Conservation (phyloP, 257 asterid genomes). For the Nicotiana attenuata region DNA sequence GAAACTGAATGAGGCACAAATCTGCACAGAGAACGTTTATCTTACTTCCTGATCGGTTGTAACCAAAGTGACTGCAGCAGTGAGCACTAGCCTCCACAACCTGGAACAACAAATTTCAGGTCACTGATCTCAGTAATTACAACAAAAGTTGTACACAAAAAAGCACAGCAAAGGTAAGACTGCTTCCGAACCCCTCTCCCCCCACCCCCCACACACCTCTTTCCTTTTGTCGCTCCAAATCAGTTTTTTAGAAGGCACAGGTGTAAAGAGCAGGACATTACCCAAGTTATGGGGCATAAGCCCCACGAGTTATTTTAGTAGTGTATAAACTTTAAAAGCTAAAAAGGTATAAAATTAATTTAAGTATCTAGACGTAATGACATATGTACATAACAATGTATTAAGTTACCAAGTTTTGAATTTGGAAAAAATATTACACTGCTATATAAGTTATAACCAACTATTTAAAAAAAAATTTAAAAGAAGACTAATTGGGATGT, state of each 20-base stretch:
- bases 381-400: not conserved
- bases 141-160: not conserved
- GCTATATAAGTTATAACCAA: not conserved
- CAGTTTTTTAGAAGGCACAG: not conserved
- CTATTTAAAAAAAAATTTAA: not conserved
- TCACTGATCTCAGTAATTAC: not conserved
- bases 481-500: not conserved
- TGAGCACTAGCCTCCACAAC: constrained; percentile 78
- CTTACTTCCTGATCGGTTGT: constrained; percentile 50
- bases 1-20: not conserved
- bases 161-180: not conserved
- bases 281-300: not conserved
- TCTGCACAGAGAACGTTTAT: not conserved
- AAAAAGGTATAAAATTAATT: not conserved
- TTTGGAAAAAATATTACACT: not conserved
- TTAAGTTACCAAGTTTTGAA: not conserved
- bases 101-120: constrained; percentile 28
- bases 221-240: not conserved
- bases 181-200: not conserved
- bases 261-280: not conserved
- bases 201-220: not conserved
- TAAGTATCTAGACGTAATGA: not conserved
- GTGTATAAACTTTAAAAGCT: not conserved
- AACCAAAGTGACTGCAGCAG: constrained; percentile 67
- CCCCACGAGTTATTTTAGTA: not conserved